Conservation (phyloP, 352 stramenopile genomes). For the Phytophthora foliorum region DNA sequence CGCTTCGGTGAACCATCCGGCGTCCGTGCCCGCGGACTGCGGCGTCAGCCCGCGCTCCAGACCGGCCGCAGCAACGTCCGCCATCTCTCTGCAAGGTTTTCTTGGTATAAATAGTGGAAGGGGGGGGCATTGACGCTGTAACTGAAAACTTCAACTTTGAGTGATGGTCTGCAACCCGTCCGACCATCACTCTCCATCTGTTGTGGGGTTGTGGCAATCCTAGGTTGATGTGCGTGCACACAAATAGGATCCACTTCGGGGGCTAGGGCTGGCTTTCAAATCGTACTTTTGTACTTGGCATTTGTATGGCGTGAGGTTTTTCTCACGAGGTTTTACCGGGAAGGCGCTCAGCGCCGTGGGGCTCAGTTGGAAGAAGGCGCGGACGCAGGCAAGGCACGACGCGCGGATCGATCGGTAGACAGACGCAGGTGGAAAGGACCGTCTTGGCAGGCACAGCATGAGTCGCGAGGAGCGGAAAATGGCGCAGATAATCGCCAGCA, state of each 20-base stretch:
- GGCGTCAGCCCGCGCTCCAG: slow-evolving; percentile 29
- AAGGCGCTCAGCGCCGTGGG: slow-evolving; percentile 5
- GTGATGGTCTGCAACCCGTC: slow-evolving; percentile 15
- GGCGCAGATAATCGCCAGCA: slow-evolving; percentile 83
- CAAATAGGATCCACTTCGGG: slow-evolving; percentile 15
- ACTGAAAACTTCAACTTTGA: slow-evolving; percentile 8
- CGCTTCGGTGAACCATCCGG: slow-evolving; percentile 22
- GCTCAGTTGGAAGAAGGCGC: slow-evolving; percentile 49
- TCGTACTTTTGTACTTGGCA: slow-evolving; percentile 24
- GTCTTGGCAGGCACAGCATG: slow-evolving; percentile 44
- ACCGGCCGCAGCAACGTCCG: neutral
- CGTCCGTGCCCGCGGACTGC: slow-evolving; percentile 19
- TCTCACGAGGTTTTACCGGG: slow-evolving; percentile 34
- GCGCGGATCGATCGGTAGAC: slow-evolving; percentile 17
- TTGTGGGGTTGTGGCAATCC: slow-evolving; percentile 22
- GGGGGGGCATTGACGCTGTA: neutral
- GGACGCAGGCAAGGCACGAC: slow-evolving; percentile 6
- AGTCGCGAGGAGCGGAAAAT: slow-evolving; percentile 83
- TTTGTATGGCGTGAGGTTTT: slow-evolving; percentile 39
- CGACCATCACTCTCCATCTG: neutral
- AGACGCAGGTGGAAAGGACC: slow-evolving; percentile 2
- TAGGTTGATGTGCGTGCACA: slow-evolving; percentile 26
- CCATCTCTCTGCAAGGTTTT: neutral
- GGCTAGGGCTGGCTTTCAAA: slow-evolving; percentile 21
- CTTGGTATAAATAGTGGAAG: slow-evolving; percentile 21